These are phyloP conservation scores for Sporisorium scitamineum DNA, from an alignment of 1,284 basidiomycete species.

Conservation along the genomic window DNA sequence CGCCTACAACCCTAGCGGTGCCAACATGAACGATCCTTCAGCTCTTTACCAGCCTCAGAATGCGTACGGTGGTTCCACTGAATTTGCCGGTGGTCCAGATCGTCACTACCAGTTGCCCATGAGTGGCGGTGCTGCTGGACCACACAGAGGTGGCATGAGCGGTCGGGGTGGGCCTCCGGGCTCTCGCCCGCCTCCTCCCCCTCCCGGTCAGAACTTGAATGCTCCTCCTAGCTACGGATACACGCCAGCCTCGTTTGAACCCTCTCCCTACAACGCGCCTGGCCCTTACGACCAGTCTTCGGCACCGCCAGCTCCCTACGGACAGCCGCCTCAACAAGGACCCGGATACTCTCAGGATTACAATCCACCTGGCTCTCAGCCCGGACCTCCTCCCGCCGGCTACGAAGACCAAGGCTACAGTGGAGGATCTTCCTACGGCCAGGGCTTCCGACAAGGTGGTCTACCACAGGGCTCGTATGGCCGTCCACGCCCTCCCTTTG, in stretches of 20 bases:
- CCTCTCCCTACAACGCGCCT: conserved; percentile 17
- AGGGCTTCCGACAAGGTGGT: conserved; percentile 17
- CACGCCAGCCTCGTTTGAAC: conserved; percentile 30
- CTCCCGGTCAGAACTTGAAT: conserved; percentile 20
- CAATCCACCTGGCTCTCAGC: conserved; percentile 6
- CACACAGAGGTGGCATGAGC: conserved; percentile 39
- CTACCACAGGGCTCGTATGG: conserved; percentile 20
- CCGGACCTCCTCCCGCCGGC: conserved; percentile 13
- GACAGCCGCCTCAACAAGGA: conserved; percentile 17
- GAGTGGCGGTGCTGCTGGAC: conserved; percentile 18
- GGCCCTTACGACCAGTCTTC: conserved; percentile 21
- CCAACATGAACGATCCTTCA: too few relatives aligned
- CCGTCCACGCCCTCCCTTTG: conserved; percentile 25
- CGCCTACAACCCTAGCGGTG: conserved; percentile 44
- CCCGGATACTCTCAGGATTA: conserved; percentile 27
- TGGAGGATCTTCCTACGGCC: conserved; percentile 16
- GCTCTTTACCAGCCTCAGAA: conserved; percentile 24
- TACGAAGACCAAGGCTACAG: conserved; percentile 24
- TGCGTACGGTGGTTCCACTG: conserved; percentile 27
- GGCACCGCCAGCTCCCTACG: conserved; percentile 18
- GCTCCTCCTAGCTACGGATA: conserved; percentile 26
- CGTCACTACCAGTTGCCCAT: conserved; percentile 37
- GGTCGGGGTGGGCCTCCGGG: conserved; percentile 23
- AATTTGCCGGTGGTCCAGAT: conserved; percentile 39
- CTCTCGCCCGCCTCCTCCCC: conserved; percentile 23